Base-by-base conservation (phyloP, 2,329 filamentous ascomycete genomes). In the Trichoderma atrobrunneum region DNA sequence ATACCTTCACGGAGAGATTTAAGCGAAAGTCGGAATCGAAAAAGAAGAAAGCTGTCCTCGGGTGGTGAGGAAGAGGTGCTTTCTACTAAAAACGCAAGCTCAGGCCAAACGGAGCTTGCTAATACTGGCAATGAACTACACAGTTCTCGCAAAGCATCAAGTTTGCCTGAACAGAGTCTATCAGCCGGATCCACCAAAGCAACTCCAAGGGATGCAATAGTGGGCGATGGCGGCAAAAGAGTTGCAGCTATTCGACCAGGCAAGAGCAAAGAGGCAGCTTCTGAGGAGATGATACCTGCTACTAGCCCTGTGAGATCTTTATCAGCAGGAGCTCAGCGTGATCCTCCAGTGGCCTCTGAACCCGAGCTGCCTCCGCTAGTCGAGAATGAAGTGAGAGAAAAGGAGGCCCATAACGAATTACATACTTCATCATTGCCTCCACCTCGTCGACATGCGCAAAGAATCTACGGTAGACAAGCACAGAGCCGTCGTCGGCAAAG, bases 201-300 rank as follows among this genome's bases (percentile, higher is more conserved):
- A 12, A 81, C 80, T 0, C 80, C 78, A 12, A 72, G 78, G 0
- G 76, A 77, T 2, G 75, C 74, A 34, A 28, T 28, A 3, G 59
- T 48, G 6, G 74, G 74, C 18, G 36, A 73, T 12, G 73, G 73
- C 26, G 72, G 74, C 11, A 72, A 57, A 16, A 65, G 30, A 21
- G 51, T 7, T 12, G 73, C 57, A 4, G 30, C 70, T 16, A 67
- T 72, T 28, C 57, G 72, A 54, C 63, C 60, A n/a, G 74, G 74
- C 8, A 69, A 21, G 32, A 72, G 74, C 16, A 78, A 76, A 30
- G 63, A 72, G 11, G 36, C 69, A 1, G 60, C 74, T 2, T 79
- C 81, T 3, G 81, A 81, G 57, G 80, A 82, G n/a, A 80, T 78
- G 75, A 83, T 83, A 71, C 81, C 81, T 1, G 81, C 81, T 60